These are phyloP conservation scores for Aureobasidium sp. DNA, from an alignment of 2,329 filamentous ascomycete genomes.

Conservation along the genomic window DNA sequence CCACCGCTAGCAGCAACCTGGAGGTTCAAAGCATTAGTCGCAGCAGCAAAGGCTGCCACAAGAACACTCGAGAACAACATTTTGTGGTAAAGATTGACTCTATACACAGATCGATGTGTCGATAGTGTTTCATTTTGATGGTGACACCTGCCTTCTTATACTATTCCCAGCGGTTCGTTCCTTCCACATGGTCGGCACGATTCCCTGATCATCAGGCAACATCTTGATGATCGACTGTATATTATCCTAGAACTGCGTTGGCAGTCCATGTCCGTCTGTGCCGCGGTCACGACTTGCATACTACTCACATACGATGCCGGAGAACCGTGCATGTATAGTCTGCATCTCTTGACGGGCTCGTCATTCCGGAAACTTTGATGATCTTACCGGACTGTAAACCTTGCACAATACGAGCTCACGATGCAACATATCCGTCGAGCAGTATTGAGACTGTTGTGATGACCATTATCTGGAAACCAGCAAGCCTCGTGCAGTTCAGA, in stretches of 20 bases:
- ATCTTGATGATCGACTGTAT: background rate
- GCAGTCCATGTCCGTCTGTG: background rate
- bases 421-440: background rate
- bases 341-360: background rate
- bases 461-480: too few species aligned
- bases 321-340: background rate
- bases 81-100: background rate
- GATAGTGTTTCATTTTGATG: background rate
- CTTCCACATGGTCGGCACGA: background rate
- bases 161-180: background rate
- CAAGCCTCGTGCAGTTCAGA: too few species aligned
- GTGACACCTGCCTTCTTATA: background rate
- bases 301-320: background rate
- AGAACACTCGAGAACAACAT: background rate
- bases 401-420: background rate
- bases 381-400: too few species aligned
- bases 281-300: background rate
- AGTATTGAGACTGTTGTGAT: background rate
- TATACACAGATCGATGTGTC: background rate
- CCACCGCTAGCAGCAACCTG: conserved; percentile 24
- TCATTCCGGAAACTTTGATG: background rate
- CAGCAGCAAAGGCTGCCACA: conserved; percentile 14
- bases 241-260: background rate
- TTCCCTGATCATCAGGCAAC: background rate
- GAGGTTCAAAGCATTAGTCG: conserved; percentile 18